phyloP scores from a whole-genome alignment of 106 monocot genomes.

The Phalaenopsis aphrodite region DNA sequence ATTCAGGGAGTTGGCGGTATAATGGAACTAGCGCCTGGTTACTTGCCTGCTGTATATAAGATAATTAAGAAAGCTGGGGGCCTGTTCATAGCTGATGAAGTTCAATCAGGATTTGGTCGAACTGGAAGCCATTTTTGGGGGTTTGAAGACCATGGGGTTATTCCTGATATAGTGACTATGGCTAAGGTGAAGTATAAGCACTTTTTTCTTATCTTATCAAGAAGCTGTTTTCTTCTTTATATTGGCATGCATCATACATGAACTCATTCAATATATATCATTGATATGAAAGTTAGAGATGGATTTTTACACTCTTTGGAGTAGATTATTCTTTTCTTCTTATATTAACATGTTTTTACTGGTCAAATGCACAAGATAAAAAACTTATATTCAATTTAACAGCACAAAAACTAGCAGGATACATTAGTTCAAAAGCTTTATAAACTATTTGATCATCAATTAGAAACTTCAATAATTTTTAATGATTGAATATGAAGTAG shows the following conservation, averaged over 20 bases:
- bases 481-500: not conserved
- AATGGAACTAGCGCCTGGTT: slow-evolving; percentile 86
- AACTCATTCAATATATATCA: not conserved
- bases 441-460: not conserved
- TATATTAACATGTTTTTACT: not conserved
- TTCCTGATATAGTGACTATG: slow-evolving; percentile 91
- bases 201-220: not conserved
- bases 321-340: not conserved
- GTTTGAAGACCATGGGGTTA: slow-evolving; percentile 71
- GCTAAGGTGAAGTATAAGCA: slow-evolving; percentile 47
- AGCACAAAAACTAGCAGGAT: not conserved
- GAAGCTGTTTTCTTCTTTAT: not conserved
- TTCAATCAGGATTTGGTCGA: slow-evolving; percentile 81
- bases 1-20: slow-evolving; percentile 88
- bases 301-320: not conserved
- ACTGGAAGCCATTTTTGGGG: slow-evolving; percentile 89
- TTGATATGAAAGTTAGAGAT: not conserved
- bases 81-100: slow-evolving; percentile 89
- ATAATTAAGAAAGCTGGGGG: slow-evolving; percentile 72
- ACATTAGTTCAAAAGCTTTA: not conserved
- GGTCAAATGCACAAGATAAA: not conserved
- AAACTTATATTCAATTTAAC: not conserved
- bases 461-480: not conserved
- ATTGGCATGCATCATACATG: not conserved
- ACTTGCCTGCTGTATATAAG: slow-evolving; percentile 64